phyloP scores from a whole-genome alignment of 1,139 yeast species.

The Pneumocystis murina region DNA sequence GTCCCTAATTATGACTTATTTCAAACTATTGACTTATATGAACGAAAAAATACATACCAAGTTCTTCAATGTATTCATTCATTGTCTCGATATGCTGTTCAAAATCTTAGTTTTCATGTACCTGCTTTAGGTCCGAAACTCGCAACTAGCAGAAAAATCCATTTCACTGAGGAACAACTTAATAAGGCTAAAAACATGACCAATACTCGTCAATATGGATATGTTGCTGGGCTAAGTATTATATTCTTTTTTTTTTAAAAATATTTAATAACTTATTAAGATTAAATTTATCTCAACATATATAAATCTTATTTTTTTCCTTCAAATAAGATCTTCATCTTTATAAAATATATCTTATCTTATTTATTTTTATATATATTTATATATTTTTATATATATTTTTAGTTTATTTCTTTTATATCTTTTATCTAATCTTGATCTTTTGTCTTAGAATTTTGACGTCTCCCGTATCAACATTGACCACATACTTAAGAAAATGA shows the following conservation, averaged over 20 bases:
- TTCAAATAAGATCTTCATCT: no score
- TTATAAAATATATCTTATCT: no score
- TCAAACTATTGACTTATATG: constrained; percentile 68
- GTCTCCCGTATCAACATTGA: no score
- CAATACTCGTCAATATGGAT: constrained; percentile 47
- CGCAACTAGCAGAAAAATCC: constrained; percentile 18
- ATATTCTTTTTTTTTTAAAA: constrained; percentile 37
- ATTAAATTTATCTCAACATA: not conserved
- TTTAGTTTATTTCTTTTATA: no score
- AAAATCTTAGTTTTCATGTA: constrained; percentile 28
- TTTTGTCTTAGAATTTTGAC: no score
- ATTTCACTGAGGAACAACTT: constrained; percentile 18
- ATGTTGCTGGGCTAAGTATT: constrained; percentile 41
- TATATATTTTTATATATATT: no score
- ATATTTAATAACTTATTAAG: constrained; percentile 30
- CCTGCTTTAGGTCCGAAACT: constrained; percentile 40
- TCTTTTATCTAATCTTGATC: no score
- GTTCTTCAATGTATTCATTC: constrained; percentile 61
- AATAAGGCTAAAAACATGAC: constrained; percentile 31
- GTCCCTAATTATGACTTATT: constrained; percentile 74
- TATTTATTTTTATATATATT: no score
- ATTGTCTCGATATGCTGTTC: constrained; percentile 47
- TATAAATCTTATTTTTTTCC: not conserved
- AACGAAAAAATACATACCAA: constrained; percentile 60
- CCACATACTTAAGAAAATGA: not conserved